Conservation (phyloP, 495 filamentous ascomycete species). For the Neurospora sp. region DNA sequence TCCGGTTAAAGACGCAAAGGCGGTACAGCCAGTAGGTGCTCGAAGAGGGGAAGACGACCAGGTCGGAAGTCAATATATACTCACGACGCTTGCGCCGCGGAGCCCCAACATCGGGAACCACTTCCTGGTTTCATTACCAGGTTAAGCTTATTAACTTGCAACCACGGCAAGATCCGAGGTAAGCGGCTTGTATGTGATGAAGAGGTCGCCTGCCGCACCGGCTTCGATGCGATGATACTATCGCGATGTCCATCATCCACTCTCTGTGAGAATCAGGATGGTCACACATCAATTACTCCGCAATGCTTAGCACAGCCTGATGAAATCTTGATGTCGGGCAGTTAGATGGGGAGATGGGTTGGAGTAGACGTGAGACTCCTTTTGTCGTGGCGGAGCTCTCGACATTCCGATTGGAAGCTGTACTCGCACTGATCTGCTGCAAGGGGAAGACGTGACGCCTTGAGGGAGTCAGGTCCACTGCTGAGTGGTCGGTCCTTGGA, state of each 20-base stretch:
- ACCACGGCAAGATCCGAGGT: background rate
- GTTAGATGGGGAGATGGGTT: background rate
- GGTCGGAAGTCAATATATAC: background rate
- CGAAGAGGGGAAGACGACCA: background rate
- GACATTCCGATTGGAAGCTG: background rate
- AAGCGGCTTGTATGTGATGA: background rate
- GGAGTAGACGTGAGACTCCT: background rate
- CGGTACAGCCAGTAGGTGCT: background rate
- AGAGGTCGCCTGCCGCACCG: background rate
- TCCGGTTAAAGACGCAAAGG: constrained; percentile 16
- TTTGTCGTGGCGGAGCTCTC: background rate
- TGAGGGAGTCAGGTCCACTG: background rate
- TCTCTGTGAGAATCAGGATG: background rate
- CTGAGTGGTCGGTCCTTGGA: background rate
- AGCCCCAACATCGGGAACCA: background rate
- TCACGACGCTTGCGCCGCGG: background rate
- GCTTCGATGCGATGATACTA: background rate
- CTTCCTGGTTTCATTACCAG: background rate
- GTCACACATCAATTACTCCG: background rate
- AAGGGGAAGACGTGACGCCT: background rate
- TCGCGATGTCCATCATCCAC: background rate
- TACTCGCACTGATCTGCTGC: background rate
- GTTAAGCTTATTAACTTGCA: background rate
- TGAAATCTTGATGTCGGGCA: background rate
- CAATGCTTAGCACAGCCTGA: background rate